phyloP scores from a whole-genome alignment of 129 eudicot species.

The Erigeron canadensis region DNA sequence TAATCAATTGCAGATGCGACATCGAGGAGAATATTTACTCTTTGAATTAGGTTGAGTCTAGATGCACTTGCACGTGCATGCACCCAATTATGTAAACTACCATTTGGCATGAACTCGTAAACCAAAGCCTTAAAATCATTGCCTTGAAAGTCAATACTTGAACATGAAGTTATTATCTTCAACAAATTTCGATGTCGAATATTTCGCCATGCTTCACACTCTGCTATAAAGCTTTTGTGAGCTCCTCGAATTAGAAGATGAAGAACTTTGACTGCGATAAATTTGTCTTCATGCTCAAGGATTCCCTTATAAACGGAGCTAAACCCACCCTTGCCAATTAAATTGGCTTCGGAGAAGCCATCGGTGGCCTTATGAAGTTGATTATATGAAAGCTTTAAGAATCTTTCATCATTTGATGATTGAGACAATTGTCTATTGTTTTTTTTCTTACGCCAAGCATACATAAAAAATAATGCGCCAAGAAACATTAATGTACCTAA shows the following conservation, averaged over 20 bases:
- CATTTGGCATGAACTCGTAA: not conserved
- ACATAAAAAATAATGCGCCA: not conserved
- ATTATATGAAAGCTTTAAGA: not conserved
- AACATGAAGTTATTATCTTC: constrained; percentile 1
- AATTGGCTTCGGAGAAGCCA: not conserved
- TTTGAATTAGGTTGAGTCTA: not conserved
- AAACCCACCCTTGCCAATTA: not conserved
- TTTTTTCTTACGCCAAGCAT: not conserved
- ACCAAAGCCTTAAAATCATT: not conserved
- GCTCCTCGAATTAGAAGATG: not conserved
- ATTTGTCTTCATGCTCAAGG: not conserved
- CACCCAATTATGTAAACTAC: not conserved
- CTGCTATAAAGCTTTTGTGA: not conserved
- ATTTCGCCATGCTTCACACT: not conserved
- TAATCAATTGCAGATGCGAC: not conserved
- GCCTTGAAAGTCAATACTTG: not conserved
- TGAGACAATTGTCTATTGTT: not conserved
- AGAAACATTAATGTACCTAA: not conserved
- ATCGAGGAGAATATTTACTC: not conserved
- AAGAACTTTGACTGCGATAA: not conserved
- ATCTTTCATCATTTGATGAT: not conserved
- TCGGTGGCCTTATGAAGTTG: not conserved
- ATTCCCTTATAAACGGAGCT: not conserved
- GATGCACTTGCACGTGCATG: not conserved
- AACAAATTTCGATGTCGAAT: not conserved